Percentiles rank a stretch among this genome's conserved stretches.
Evolutionary conservation across 768 basidiomycete species (phyloP).

Genomic region (Termitomyces sp.): DNA sequence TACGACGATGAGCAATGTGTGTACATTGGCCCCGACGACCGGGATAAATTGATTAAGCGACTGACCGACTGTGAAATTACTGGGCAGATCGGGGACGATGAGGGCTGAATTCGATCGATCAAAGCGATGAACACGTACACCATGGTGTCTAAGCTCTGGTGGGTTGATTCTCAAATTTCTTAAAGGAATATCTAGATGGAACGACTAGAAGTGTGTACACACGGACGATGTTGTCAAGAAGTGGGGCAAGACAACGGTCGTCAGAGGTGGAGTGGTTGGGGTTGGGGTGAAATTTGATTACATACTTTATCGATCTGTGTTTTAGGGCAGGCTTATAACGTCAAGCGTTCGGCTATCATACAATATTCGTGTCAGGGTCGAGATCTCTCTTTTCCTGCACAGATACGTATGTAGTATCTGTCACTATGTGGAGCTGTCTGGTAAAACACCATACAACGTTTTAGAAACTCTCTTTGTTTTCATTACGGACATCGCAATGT

Average conservation of each 20-base stretch:
- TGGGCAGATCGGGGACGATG: conserved; percentile 30
- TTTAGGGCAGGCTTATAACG: conserved; percentile 28
- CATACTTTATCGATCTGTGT: conserved; percentile 34
- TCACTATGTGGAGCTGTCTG: too few relatives aligned
- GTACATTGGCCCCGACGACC: background rate
- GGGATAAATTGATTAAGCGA: conserved; percentile 14
- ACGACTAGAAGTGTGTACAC: conserved; percentile 19
- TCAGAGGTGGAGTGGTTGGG: conserved; percentile 30
- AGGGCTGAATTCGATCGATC: conserved; percentile 17
- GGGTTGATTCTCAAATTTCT: conserved; percentile 17
- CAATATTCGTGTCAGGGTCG: background rate
- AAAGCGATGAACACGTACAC: conserved; percentile 53
- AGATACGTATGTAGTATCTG: too few relatives aligned
- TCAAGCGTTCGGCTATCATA: background rate
- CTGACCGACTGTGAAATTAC: conserved; percentile 88
- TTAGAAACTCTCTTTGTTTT: background rate
- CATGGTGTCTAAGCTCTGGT: conserved; percentile 58
- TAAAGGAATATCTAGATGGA: conserved; percentile 18
- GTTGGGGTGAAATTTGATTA: conserved; percentile 23
- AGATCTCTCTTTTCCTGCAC: background rate
- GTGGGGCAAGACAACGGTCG: conserved; percentile 20
- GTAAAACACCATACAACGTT: background rate
- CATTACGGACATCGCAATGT: background rate
- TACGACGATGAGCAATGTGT: background rate
- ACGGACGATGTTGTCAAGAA: conserved; percentile 19